Conservation (phyloP, 2,329 filamentous ascomycete species). For the Fusarium siculi region DNA sequence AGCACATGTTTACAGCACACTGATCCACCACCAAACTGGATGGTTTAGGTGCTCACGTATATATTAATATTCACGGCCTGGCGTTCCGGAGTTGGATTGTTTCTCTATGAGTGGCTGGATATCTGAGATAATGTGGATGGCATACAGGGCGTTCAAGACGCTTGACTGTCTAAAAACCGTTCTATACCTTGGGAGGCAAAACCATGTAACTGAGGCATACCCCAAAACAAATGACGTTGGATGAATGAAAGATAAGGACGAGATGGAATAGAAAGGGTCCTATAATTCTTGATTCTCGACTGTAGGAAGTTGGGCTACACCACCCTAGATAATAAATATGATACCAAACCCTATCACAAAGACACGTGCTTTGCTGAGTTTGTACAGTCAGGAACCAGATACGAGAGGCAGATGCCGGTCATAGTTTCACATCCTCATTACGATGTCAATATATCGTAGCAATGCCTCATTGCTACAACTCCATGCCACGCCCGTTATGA, state of each 20-base stretch:
- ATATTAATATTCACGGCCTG: slow-evolving; percentile 43
- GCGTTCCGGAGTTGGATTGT: slow-evolving; percentile 39
- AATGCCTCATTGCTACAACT: slow-evolving; percentile 6
- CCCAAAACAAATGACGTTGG: slow-evolving; percentile 15
- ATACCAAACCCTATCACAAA: slow-evolving; percentile 11
- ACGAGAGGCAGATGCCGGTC: slow-evolving; percentile 6
- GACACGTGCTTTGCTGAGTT: background rate
- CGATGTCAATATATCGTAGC: slow-evolving; percentile 26
- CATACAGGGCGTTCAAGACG: slow-evolving; percentile 1
- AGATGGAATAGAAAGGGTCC: slow-evolving; percentile 20
- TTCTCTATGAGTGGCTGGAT: slow-evolving; percentile 3
- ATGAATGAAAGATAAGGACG: slow-evolving; percentile 17
- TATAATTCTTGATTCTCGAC: slow-evolving; percentile 26
- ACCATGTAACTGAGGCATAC: slow-evolving; percentile 11
- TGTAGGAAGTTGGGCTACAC: slow-evolving; percentile 19
- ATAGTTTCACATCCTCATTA: slow-evolving; percentile 38
- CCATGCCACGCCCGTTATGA: slow-evolving; percentile 2
- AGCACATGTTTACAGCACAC: slow-evolving; percentile 17
- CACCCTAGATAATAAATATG: slow-evolving; percentile 20
- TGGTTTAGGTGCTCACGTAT: slow-evolving; percentile 19
- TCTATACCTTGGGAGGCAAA: slow-evolving; percentile 13
- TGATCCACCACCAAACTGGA: background rate
- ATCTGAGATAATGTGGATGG: slow-evolving; percentile 30
- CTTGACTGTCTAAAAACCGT: background rate
- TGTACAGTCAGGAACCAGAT: background rate